Evolutionary conservation across 768 basidiomycete genomes (phyloP), one percentile per base, ranked within the genome.

Genomic region (Antrodiella citrinella): DNA sequence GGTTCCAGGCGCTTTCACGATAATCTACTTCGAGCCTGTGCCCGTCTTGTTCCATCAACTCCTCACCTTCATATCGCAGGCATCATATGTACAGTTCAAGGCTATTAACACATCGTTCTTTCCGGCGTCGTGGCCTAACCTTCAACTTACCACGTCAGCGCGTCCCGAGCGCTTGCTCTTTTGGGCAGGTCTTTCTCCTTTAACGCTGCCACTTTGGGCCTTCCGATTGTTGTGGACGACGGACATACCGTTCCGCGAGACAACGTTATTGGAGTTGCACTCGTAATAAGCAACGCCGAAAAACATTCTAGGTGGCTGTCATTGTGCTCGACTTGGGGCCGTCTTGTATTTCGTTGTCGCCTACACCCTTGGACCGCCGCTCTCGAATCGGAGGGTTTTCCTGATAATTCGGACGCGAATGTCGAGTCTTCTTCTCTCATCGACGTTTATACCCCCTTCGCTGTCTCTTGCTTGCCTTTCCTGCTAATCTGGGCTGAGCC

Each of bases 401-500:
- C 30, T 35, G 30, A 35, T 35, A 35, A 35, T 15, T 7, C 15
- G 30, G 30, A 35, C 30, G 30, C 15, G 30, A 35, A 15, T 35
- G 30, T 7, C 30, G 7, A 35, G 7, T 7, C 15, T 35, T 7
- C 15, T 15, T 7, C 15, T 35, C 30, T 35, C 30, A 35, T 15
- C 30, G 30, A 35, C 30, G 30, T 7, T 35, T 35, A 35, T 35
- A 35, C 30, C 30, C 30, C 30, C 30, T 35, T n/a, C n/a, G n/a
- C 30, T 35, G 30, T 35, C 7, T 35, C 30, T 35, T 35, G 30
- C 30, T 35, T n/a, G n/a, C 30, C 30, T 35, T 7, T 35, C 15
- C 15, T 35, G 30, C 30, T 7, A 7, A 7, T 7, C 30, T 35
- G 30, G 30, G 55, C 52, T 54, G 30, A 35, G 30, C 30, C 30